These are phyloP conservation scores for Favolaschia claudopus DNA, from an alignment of 768 basidiomycete genomes.

Conservation along the genomic window DNA sequence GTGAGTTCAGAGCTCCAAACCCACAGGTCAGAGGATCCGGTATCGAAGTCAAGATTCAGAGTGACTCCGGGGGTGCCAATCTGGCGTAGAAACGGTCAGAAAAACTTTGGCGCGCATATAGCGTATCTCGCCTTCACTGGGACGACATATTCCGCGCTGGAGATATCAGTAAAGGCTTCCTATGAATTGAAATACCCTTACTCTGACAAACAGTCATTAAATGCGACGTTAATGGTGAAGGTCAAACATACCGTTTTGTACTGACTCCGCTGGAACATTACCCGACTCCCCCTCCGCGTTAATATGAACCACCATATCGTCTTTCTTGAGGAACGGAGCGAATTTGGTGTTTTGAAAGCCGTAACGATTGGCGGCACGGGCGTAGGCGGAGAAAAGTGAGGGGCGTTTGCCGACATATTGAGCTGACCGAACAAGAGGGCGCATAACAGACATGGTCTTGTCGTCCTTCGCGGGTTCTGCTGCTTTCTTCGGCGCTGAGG, in stretches of 20 bases:
- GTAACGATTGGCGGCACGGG: conserved; percentile 27
- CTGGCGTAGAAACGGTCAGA: not conserved
- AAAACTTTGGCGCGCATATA: not conserved
- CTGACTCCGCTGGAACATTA: conserved; percentile 36
- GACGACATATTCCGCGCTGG: conserved; percentile 47
- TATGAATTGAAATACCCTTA: too few relatives aligned
- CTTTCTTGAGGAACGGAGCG: conserved; percentile 27
- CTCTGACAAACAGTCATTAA: conserved; percentile 18
- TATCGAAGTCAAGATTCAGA: conserved; percentile 42
- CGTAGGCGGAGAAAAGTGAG: conserved; percentile 22
- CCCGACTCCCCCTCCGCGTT: conserved; percentile 24
- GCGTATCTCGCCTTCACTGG: conserved; percentile 37
- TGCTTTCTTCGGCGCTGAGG: not conserved
- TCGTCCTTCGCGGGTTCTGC: not conserved
- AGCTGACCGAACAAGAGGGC: conserved; percentile 23
- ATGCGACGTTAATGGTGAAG: not conserved
- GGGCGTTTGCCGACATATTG: conserved; percentile 14
- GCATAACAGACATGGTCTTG: conserved; percentile 19
- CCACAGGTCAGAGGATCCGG: conserved; percentile 28
- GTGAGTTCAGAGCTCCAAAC: conserved; percentile 32
- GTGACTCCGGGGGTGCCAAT: conserved; percentile 47
- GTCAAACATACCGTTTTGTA: conserved; percentile 29
- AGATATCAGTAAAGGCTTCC: too few relatives aligned
- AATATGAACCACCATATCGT: conserved; percentile 22
- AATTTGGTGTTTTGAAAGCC: conserved; percentile 23